Conservation (phyloP, 768 basidiomycete genomes). For the Guyanaporus albipodus region DNA sequence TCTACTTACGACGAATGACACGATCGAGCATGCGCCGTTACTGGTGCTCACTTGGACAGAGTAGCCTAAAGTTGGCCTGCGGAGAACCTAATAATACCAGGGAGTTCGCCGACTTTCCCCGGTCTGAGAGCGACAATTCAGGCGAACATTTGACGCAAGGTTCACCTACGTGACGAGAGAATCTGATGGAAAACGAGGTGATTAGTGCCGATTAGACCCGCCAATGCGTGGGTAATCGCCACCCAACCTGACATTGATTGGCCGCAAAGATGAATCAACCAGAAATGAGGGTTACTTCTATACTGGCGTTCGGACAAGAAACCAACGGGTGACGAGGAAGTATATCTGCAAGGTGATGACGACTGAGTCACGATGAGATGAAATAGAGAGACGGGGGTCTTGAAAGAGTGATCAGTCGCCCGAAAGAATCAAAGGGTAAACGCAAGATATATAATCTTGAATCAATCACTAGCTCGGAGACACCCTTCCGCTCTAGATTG, state of each 20-base stretch:
- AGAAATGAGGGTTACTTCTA: conserved; percentile 51
- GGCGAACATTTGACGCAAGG: conserved; percentile 68
- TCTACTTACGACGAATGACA: too few species aligned
- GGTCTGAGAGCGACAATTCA: conserved; percentile 40
- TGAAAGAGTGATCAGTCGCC: conserved; percentile 66
- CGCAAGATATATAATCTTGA: too few species aligned
- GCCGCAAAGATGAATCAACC: conserved; percentile 8
- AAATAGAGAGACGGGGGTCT: conserved; percentile 50
- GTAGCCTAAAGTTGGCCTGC: not conserved
- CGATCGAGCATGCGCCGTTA: not conserved
- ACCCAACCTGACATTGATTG: conserved; percentile 49
- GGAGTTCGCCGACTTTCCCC: conserved; percentile 67
- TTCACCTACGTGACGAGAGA: conserved; percentile 57
- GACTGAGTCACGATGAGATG: conserved; percentile 60
- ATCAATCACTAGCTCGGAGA: too few species aligned
- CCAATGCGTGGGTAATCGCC: conserved; percentile 59
- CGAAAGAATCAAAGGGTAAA: conserved; percentile 61
- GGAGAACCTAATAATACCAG: too few species aligned
- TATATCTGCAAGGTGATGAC: conserved; percentile 56
- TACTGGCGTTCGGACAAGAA: conserved; percentile 63
- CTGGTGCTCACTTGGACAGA: too few species aligned
- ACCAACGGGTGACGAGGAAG: conserved; percentile 69
- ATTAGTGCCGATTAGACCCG: conserved; percentile 47
- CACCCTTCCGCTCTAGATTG: too few species aligned
- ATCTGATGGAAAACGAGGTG: conserved; percentile 57